Base-by-base conservation (phyloP, 2,329 filamentous ascomycete species). In the Fusarium sp. region DNA sequence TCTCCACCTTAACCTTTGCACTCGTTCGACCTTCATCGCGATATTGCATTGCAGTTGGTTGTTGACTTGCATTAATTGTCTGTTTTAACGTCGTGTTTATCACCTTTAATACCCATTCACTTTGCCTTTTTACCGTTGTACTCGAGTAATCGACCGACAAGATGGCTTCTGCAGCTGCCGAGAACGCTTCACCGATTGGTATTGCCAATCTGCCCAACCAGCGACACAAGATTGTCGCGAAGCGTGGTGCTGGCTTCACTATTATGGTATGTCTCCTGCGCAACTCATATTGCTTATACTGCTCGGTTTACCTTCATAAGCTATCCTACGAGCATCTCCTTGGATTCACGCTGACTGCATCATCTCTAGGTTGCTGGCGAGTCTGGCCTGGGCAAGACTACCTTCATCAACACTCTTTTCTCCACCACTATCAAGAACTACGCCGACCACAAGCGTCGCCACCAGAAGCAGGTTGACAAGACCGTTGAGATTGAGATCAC, bases 391-490 rank as follows among this genome's bases (percentile, higher is more conserved):
- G 96, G 96, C 86, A 99, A 99, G 90, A 99, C 97, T 26, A 99
- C 96, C 78, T 99, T 99, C 85, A 98, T 99, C 90, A 99, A 99
- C 90, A 99, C 96, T 65, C 91, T 99, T 67, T 99, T 99, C 89
- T 99, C 96, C 70, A 99, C 97, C 74, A 99, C 96, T 77, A 99
- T 99, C 89, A 99, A 99, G 89, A 99, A 98, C 89, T 99, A 99
- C 83, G 96, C 96, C 88, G 96, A 99, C 84, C 95, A 99, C 89
- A 97, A 97, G 89, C 93, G 94, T 84, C 93, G 96, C 80, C 96
- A 99, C 84, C 93, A 96, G 85, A 99, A 99, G 90, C 96, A 99
- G 87, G 90, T 98, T 75, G 96, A 99, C 86, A 98, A 98, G 89
- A 99, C 96, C 13, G 96, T 99, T 73, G 97, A 99, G 86, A 99